phyloP scores from a whole-genome alignment of 306 rosid genomes.

The Crataegus laevigata region DNA sequence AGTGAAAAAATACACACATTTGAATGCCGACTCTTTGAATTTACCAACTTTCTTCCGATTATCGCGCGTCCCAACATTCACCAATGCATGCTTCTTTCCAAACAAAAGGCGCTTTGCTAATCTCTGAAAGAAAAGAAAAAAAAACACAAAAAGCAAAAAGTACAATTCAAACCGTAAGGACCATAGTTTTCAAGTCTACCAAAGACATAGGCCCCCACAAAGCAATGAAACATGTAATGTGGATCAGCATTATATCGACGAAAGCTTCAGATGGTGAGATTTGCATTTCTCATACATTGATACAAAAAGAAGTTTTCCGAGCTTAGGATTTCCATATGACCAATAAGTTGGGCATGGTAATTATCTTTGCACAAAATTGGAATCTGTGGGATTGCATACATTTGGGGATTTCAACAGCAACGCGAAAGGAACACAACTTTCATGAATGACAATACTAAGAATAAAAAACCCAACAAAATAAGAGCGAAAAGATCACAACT shows the following conservation, averaged over 20 bases:
- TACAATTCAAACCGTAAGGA: not conserved
- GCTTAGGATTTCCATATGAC: not conserved
- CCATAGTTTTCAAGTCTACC: not conserved
- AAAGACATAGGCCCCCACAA: not conserved
- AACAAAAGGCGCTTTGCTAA: conserved; percentile 13
- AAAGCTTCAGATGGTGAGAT: not conserved
- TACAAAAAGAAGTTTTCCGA: not conserved
- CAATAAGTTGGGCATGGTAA: not conserved
- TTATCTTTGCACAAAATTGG: not conserved
- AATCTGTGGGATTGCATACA: not conserved
- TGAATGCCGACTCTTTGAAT: conserved; percentile 35
- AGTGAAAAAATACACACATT: conserved; percentile 23
- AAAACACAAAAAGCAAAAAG: not conserved
- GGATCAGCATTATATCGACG: not conserved
- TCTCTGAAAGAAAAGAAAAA: conserved; percentile 15
- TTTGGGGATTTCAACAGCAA: not conserved
- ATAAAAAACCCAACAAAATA: not conserved
- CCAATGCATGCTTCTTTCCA: conserved; percentile 4
- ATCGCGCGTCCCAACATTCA: not conserved
- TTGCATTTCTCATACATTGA: not conserved
- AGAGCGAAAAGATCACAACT: not conserved
- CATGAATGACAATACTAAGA: not conserved
- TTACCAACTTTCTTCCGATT: conserved; percentile 20
- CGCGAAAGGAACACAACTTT: not conserved
- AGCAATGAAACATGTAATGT: not conserved